These are phyloP conservation scores for Metschnikowia henanensis DNA, from an alignment of 805 yeast species.

Conservation along the genomic window DNA sequence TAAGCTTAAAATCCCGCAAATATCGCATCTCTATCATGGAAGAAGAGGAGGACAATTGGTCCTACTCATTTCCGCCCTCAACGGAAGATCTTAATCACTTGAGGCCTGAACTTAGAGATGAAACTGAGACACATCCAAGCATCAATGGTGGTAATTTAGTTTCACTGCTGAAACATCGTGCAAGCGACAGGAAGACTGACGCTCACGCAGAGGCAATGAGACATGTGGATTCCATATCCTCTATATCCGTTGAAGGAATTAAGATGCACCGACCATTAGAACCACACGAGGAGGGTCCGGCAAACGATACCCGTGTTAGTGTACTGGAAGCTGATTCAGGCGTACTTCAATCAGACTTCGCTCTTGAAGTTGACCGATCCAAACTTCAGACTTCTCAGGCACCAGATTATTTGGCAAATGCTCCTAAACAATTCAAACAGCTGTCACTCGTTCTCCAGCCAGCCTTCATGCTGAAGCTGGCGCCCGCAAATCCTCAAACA, in stretches of 20 bases:
- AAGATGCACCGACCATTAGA: too few relatives aligned
- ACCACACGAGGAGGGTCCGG: too few relatives aligned
- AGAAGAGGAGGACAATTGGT: constrained; percentile 44
- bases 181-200: too few relatives aligned
- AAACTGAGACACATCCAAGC: neutral
- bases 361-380: neutral
- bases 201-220: too few relatives aligned
- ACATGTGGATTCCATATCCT: too few relatives aligned
- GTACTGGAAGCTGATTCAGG: too few relatives aligned
- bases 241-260: too few relatives aligned
- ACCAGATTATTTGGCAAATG: neutral
- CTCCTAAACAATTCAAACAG: too few relatives aligned
- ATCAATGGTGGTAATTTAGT: neutral
- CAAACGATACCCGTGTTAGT: too few relatives aligned
- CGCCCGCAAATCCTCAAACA: constrained; percentile 54
- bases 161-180: too few relatives aligned
- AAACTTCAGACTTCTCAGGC: neutral
- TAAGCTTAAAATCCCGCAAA: neutral
- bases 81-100: constrained; percentile 27
- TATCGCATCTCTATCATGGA: constrained; percentile 15
- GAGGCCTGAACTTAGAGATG: neutral
- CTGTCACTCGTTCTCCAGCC: constrained; percentile 26
- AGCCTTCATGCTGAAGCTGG: constrained; percentile 38
- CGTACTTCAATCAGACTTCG: too few relatives aligned
- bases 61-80: constrained; percentile 40